phyloP scores from a whole-genome alignment of 2,329 filamentous ascomycete genomes.

The Fusarium mundagurra region DNA sequence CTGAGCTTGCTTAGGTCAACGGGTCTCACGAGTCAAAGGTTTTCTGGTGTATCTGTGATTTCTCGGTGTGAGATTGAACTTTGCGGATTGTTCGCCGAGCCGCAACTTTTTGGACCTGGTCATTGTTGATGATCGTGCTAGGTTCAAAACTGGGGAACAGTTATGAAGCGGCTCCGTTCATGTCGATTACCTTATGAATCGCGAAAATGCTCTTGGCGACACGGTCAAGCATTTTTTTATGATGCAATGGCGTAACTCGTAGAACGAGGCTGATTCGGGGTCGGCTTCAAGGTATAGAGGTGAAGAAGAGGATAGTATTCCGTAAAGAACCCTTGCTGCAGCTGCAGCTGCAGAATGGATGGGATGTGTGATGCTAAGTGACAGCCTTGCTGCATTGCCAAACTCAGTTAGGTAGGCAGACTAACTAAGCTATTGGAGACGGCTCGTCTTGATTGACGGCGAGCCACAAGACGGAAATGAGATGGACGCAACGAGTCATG shows the following conservation, averaged over 20 bases:
- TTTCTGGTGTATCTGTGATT: background rate
- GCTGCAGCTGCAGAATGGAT: background rate
- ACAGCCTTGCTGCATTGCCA: slow-evolving; percentile 24
- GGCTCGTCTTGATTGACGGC: slow-evolving; percentile 13
- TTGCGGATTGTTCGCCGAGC: slow-evolving; percentile 1
- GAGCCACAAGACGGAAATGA: slow-evolving; percentile 33
- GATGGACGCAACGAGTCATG: slow-evolving; percentile 36
- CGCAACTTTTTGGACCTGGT: background rate
- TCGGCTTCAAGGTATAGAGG: background rate
- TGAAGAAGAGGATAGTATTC: background rate
- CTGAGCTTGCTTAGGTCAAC: slow-evolving; percentile 19
- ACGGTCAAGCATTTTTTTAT: background rate
- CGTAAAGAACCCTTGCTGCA: background rate
- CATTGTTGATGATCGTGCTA: background rate
- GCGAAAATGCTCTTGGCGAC: background rate
- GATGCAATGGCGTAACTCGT: slow-evolving; percentile 1
- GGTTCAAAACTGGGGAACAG: background rate
- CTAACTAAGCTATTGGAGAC: slow-evolving; percentile 28
- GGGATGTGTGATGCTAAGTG: background rate
- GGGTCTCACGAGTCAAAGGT: slow-evolving; percentile 19
- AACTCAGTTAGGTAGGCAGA: slow-evolving; percentile 5
- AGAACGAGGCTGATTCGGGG: background rate
- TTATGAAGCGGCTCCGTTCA: slow-evolving; percentile 9
- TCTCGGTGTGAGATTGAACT: background rate
- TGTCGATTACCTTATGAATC: background rate